phyloP scores from a whole-genome alignment of 2,329 filamentous ascomycete genomes.

The Penicillium frequentans region DNA sequence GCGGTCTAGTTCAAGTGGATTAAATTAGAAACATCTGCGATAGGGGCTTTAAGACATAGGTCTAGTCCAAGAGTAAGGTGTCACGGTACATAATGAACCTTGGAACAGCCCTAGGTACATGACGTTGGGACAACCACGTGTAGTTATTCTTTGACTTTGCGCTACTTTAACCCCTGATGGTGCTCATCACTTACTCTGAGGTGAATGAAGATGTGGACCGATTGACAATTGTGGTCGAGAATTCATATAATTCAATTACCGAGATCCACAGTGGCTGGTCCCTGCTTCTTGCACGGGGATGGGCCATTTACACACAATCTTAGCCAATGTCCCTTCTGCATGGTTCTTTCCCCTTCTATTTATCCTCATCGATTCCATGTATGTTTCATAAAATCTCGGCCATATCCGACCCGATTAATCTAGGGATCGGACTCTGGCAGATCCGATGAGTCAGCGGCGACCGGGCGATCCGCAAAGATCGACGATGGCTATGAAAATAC shows the following conservation, averaged over 20 bases:
- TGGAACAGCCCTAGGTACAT: neutral
- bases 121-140: neutral
- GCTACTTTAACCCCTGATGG: neutral
- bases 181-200: neutral
- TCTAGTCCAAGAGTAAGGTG: too few relatives aligned
- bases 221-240: too few relatives aligned
- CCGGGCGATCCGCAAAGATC: neutral
- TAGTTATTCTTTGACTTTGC: neutral
- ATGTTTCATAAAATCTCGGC: neutral
- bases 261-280: neutral
- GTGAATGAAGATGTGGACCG: too few relatives aligned
- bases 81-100: neutral
- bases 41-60: neutral
- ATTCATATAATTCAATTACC: too few relatives aligned
- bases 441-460: neutral
- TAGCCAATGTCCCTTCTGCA: neutral
- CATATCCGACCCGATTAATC: neutral
- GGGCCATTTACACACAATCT: too few relatives aligned
- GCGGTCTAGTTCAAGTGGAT: neutral
- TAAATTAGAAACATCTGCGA: neutral
- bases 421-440: neutral
- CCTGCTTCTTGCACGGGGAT: neutral
- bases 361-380: rapidly evolving
- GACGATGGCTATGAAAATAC: neutral
- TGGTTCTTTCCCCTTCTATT: neutral